phyloP scores from a whole-genome alignment of 345 rosid species.

The Limnanthes douglasii region DNA sequence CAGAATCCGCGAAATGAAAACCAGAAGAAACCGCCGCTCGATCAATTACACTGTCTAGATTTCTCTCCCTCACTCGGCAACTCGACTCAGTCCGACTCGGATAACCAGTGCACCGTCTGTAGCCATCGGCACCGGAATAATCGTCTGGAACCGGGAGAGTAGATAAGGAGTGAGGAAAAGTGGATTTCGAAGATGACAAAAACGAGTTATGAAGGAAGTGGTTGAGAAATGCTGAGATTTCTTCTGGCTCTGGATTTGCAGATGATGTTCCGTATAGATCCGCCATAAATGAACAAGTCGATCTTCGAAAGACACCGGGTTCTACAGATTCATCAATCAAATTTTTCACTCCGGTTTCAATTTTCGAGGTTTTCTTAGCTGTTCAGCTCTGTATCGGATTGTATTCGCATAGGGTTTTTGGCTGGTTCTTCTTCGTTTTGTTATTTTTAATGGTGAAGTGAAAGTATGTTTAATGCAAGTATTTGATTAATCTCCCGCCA shows the following conservation, averaged over 20 bases:
- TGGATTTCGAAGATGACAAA: slow-evolving; percentile 9
- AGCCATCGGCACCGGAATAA: slow-evolving; percentile 7
- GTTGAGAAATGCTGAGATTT: slow-evolving; percentile 28
- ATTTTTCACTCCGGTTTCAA: background rate
- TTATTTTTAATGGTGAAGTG: background rate
- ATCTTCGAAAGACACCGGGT: background rate
- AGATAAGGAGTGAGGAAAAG: slow-evolving; percentile 5
- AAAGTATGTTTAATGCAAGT: slow-evolving; percentile 10
- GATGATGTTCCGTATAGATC: slow-evolving; percentile 36
- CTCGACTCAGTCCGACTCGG: slow-evolving; percentile 7
- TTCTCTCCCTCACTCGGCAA: slow-evolving; percentile 1
- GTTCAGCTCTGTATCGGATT: too few relatives aligned
- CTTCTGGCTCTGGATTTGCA: slow-evolving; percentile 23
- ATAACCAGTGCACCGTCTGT: slow-evolving; percentile 9
- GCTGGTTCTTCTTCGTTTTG: slow-evolving; percentile 6
- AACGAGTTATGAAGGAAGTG: slow-evolving; percentile 27
- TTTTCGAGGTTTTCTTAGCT: background rate
- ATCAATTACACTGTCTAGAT: slow-evolving; percentile 1
- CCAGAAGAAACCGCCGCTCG: slow-evolving; percentile 2
- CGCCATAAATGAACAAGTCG: slow-evolving; percentile 21
- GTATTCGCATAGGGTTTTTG: too few relatives aligned
- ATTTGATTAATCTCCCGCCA: slow-evolving; percentile 42
- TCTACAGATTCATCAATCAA: too few relatives aligned
- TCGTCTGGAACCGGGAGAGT: slow-evolving; percentile 3
- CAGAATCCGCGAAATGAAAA: slow-evolving; percentile 16